Evolutionary conservation across 2,329 filamentous ascomycete species (phyloP), one percentile per base, ranked within the genome.

Genomic region (Fusarium nelsonii): DNA sequence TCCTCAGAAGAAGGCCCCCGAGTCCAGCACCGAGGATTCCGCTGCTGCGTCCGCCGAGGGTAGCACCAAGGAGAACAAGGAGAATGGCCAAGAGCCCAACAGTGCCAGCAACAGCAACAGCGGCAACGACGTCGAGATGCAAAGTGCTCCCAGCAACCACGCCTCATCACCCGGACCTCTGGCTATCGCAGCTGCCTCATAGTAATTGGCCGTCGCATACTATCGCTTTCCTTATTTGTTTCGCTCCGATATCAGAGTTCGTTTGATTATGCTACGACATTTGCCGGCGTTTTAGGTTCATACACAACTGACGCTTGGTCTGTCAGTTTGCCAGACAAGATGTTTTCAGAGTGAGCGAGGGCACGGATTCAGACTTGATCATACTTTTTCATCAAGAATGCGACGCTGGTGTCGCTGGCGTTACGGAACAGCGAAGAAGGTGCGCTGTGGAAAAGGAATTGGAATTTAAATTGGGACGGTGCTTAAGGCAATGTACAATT

Each of bases 1-100:
- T 34, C 91, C 91, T 33, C 81, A 85, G n/a, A 88, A 87, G 78
- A 80, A 84, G 28, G 77, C 78, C 26, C 81, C 81, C 8, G 82
- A 86, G 50, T 82, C 84, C 4, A 75, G 78, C 26, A 77, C 81
- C 1, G 84, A 85, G 48, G 83, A 83, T 14, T 84, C 84, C 16
- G 77, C 81, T 11, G 79, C 79, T 3, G 79, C 80, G 4, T 85
- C 85, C 6, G 82, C 80, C 44, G 83, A 84, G 63, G 80, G 84
- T 74, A 89, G 86, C 80, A 86, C 84, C 74, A 89, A 92, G 77
- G 87, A 91, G 77, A 88, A 89, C 75, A 87, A 88, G 73, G 87
- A 88, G 69, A 90, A 91, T 50, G 82, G 78, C 36, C 79, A 78
- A 58, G 83, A 83, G 60, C 76, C 78, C 63, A 85, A 85, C 77